phyloP scores from a whole-genome alignment of 306 rosid species.

The Cercis canadensis region DNA sequence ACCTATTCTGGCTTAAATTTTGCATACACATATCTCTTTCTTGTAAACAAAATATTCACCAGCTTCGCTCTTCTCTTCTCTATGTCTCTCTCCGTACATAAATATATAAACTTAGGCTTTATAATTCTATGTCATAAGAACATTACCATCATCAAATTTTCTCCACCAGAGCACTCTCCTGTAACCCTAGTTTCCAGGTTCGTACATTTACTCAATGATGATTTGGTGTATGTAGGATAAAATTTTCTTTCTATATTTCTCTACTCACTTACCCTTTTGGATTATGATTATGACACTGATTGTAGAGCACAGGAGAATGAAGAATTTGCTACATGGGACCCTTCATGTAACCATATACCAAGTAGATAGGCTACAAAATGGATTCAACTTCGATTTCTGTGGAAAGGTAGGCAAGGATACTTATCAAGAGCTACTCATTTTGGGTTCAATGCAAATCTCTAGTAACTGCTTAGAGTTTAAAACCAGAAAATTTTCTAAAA shows the following conservation, averaged over 20 bases:
- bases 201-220: too few relatives aligned
- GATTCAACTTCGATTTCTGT: slow-evolving; percentile 19
- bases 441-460: too few relatives aligned
- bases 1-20: slow-evolving; percentile 47
- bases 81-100: not conserved
- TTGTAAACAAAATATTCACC: slow-evolving; percentile 1
- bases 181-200: too few relatives aligned
- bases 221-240: too few relatives aligned
- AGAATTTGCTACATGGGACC: slow-evolving; percentile 50
- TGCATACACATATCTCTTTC: slow-evolving; percentile 43
- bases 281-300: too few relatives aligned
- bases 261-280: too few relatives aligned
- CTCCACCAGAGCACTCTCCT: too few relatives aligned
- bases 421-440: too few relatives aligned
- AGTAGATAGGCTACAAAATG: slow-evolving; percentile 42
- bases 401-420: slow-evolving; percentile 30
- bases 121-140: not conserved
- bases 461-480: too few relatives aligned
- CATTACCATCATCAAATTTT: not conserved
- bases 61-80: slow-evolving; percentile 1
- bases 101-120: not conserved
- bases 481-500: not conserved
- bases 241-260: too few relatives aligned
- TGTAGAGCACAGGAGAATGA: slow-evolving; percentile 23
- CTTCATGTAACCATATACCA: slow-evolving; percentile 42